phyloP scores from a whole-genome alignment of 805 yeast genomes.

The Jamesozyma rosinii region DNA sequence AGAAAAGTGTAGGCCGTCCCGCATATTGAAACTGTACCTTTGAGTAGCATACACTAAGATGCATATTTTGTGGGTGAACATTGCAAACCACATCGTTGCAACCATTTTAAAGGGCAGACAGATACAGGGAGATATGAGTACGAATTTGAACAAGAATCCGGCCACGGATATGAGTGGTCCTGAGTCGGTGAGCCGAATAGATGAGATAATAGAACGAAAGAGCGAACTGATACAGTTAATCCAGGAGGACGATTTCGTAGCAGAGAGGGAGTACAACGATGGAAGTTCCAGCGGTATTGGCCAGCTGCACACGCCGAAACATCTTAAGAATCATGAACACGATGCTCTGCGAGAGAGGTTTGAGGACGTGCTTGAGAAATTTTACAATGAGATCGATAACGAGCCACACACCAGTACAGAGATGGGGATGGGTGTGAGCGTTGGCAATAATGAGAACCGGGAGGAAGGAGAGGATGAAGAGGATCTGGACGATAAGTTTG shows the following conservation, averaged over 20 bases:
- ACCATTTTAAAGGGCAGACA: too few species aligned
- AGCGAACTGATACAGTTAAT: conserved; percentile 3
- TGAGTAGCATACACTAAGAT: too few species aligned
- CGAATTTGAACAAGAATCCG: neutral
- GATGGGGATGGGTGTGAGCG: neutral
- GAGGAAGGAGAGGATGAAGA: conserved; percentile 16
- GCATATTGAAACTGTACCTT: too few species aligned
- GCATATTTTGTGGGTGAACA: too few species aligned
- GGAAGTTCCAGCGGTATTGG: neutral
- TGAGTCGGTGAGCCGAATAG: neutral
- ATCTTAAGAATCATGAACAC: too few species aligned
- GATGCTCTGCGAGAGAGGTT: conserved; percentile 7
- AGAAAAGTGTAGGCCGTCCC: too few species aligned
- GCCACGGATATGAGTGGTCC: neutral
- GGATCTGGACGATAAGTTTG: conserved; percentile 16
- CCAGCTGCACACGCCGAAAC: neutral
- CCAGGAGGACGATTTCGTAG: conserved; percentile 1
- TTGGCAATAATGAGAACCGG: neutral
- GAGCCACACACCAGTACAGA: neutral
- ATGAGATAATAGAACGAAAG: conserved; percentile 3
- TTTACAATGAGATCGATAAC: conserved; percentile 5
- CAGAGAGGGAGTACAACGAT: neutral
- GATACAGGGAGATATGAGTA: too few species aligned
- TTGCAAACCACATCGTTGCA: too few species aligned
- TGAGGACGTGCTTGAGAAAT: conserved; percentile 11